These are phyloP conservation scores for Aspergillus sclerotiicarbonarius DNA, from an alignment of 495 filamentous ascomycete genomes.

Conservation along the genomic window DNA sequence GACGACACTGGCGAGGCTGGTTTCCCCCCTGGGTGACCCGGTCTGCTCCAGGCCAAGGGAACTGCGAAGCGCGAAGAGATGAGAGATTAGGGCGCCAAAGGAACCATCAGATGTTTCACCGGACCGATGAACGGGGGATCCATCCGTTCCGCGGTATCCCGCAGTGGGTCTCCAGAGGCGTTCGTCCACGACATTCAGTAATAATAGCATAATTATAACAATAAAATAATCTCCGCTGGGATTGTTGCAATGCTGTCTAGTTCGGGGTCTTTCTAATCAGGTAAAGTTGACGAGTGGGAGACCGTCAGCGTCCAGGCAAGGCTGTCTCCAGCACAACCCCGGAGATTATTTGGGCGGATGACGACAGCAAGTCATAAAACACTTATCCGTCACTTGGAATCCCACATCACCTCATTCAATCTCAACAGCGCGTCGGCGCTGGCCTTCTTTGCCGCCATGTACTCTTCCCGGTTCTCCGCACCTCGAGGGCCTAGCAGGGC, in stretches of 20 bases:
- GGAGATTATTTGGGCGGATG: too few species aligned
- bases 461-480: slow-evolving; percentile 69
- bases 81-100: background rate
- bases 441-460: slow-evolving; percentile 67
- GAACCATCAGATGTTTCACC: background rate
- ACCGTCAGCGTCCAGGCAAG: background rate
- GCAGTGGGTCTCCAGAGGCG: background rate
- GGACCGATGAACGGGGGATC: background rate
- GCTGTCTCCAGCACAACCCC: background rate
- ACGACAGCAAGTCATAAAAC: background rate
- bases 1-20: too few species aligned
- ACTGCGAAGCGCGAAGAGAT: background rate
- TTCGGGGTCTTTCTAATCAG: background rate
- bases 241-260: background rate
- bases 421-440: slow-evolving; percentile 72
- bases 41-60: too few species aligned
- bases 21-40: too few species aligned
- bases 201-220: background rate
- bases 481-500: slow-evolving; percentile 53
- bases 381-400: slow-evolving; percentile 27
- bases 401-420: slow-evolving; percentile 81
- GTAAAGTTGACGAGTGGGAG: background rate
- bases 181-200: background rate
- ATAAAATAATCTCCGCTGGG: background rate
- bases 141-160: background rate